Evolutionary conservation across 495 filamentous ascomycete species (phyloP).

Genomic region (Acidomyces sp.): DNA sequence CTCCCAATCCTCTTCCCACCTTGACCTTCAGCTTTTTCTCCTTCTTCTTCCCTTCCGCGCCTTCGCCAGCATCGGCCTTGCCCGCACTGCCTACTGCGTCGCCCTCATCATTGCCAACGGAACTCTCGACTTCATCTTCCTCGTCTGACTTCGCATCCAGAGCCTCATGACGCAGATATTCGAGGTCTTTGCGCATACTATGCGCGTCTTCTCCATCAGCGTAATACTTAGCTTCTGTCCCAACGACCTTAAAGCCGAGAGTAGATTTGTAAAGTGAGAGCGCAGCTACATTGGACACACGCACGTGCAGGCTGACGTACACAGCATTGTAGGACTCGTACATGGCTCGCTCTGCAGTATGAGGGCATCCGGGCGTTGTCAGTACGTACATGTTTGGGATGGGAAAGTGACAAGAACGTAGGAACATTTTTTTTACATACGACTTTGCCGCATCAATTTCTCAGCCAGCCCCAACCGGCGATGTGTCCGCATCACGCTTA

Average conservation of each 20-base stretch:
- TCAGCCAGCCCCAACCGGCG: slow-evolving; percentile 81
- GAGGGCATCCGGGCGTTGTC: no score
- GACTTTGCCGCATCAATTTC: slow-evolving; percentile 90
- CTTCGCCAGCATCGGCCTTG: slow-evolving; percentile 28
- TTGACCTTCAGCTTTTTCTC: slow-evolving; percentile 50
- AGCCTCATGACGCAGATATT: slow-evolving; percentile 39
- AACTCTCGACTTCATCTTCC: slow-evolving; percentile 41
- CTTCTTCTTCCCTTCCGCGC: slow-evolving; percentile 32
- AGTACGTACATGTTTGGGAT: slow-evolving; percentile 1
- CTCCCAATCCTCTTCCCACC: slow-evolving; percentile 66
- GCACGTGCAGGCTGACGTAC: slow-evolving; percentile 92
- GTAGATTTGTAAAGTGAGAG: slow-evolving; percentile 87
- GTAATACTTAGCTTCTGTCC: slow-evolving; percentile 89
- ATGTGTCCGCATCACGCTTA: slow-evolving; percentile 96
- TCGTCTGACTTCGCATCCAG: slow-evolving; percentile 31
- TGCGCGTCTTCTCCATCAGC: slow-evolving; percentile 96
- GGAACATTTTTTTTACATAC: slow-evolving; percentile 42
- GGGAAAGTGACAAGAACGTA: slow-evolving; percentile 4
- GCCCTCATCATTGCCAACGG: slow-evolving; percentile 28
- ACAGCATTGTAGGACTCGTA: slow-evolving; percentile 79
- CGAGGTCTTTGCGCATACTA: slow-evolving; percentile 78
- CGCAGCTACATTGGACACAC: slow-evolving; percentile 81
- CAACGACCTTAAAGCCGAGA: slow-evolving; percentile 79
- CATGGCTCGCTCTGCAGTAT: slow-evolving; percentile 83
- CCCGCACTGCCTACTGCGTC: slow-evolving; percentile 27